A percentile compares a stretch with the other conserved stretches of the same genome.
Conservation (phyloP, 2,329 filamentous ascomycete genomes). For the Paraconiothyrium brasiliense region DNA sequence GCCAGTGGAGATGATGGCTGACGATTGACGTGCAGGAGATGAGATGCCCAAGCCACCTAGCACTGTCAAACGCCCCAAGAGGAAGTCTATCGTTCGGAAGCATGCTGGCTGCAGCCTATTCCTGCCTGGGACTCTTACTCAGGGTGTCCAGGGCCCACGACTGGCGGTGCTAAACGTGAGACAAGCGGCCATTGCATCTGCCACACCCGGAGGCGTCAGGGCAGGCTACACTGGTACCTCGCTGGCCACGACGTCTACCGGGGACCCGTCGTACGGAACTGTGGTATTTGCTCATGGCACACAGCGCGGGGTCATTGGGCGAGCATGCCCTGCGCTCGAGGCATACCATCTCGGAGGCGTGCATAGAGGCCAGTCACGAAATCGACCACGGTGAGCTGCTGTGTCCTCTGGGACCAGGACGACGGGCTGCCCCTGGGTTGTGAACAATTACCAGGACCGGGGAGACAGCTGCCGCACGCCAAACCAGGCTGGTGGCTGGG, state of each 20-base stretch:
- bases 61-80: constrained; percentile 23
- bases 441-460: constrained; percentile 36
- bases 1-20: constrained; percentile 31
- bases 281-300: constrained; percentile 34
- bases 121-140: constrained; percentile 15
- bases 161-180: constrained; percentile 25
- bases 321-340: constrained; percentile 19
- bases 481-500: constrained; percentile 47
- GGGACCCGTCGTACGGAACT: constrained; percentile 42
- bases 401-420: constrained; percentile 40
- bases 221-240: constrained; percentile 20
- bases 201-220: constrained; percentile 32
- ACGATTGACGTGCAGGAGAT: constrained; percentile 32
- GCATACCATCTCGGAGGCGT: constrained; percentile 32
- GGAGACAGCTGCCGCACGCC: constrained; percentile 44
- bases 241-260: constrained; percentile 31
- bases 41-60: constrained; percentile 25
- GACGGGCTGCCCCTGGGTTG: constrained; percentile 32
- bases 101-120: constrained; percentile 19
- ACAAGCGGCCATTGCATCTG: constrained; percentile 31
- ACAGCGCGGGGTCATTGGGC: constrained; percentile 30
- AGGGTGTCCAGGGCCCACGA: constrained; percentile 6
- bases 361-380: constrained; percentile 36
- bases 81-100: constrained; percentile 24
- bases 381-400: constrained; percentile 35